Percentiles rank a stretch among this genome's conserved stretches.
These are phyloP conservation scores for Tripterygium wilfordii DNA, from an alignment of 177 flowering plant genomes.

Conservation along the genomic window DNA sequence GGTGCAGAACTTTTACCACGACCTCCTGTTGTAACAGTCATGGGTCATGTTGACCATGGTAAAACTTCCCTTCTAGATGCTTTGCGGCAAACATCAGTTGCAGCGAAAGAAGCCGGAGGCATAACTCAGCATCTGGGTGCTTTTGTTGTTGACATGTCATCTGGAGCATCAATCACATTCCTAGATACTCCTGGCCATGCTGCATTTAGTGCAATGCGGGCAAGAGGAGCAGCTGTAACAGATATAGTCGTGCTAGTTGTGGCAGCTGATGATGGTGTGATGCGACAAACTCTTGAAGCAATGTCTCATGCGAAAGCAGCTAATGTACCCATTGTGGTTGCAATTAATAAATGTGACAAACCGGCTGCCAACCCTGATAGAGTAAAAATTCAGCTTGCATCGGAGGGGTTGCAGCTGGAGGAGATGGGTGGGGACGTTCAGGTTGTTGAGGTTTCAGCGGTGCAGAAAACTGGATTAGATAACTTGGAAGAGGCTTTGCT, in stretches of 20 bases:
- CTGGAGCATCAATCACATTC: constrained; percentile 84
- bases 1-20: constrained; percentile 60
- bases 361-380: constrained; percentile 83
- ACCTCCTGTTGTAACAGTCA: constrained; percentile 83
- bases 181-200: constrained; percentile 98
- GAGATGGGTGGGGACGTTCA: constrained; percentile 95
- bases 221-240: constrained; percentile 93
- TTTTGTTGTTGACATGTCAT: constrained; percentile 75
- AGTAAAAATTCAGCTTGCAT: constrained; percentile 71
- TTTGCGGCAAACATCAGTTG: constrained; percentile 78
- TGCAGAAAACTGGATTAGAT: constrained; percentile 59
- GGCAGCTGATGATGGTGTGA: constrained; percentile 96
- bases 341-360: constrained; percentile 89
- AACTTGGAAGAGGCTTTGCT: constrained; percentile 77
- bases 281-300: constrained; percentile 94
- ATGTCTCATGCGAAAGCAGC: constrained; percentile 80
- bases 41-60: constrained; percentile 99
- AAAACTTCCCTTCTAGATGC: constrained; percentile 95
- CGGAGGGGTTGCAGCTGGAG: constrained; percentile 78
- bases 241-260: constrained; percentile 89
- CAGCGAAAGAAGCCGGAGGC: constrained; percentile 87
- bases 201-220: constrained; percentile 95
- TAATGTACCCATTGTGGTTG: constrained; percentile 83
- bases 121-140: constrained; percentile 96
- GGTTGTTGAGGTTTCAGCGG: constrained; percentile 82